These are phyloP conservation scores for Coemansia sp. DNA, from an alignment of 192 early-diverging fungal genomes.

Conservation along the genomic window DNA sequence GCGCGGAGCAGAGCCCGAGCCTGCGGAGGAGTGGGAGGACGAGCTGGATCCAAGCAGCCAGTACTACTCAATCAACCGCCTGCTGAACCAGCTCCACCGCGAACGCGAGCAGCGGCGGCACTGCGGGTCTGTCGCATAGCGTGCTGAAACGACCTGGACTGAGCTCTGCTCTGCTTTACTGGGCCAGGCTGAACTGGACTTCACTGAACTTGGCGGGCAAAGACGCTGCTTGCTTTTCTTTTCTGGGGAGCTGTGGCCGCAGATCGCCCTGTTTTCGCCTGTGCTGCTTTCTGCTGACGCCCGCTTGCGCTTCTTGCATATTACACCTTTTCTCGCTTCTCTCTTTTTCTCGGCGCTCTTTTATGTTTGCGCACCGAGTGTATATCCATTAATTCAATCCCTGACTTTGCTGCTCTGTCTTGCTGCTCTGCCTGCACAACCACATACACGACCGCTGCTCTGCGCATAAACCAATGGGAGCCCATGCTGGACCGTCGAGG, in stretches of 20 bases:
- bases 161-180: too few relatives aligned
- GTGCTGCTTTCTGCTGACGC: neutral
- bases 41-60: constrained; percentile 28
- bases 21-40: constrained; percentile 8
- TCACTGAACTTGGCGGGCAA: neutral
- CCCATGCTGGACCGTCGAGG: neutral
- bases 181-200: too few relatives aligned
- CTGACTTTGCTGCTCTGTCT: neutral
- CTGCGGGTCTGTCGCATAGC: neutral
- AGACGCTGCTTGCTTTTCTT: constrained; percentile 1
- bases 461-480: neutral
- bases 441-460: too few relatives aligned
- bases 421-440: too few relatives aligned
- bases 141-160: too few relatives aligned
- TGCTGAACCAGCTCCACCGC: constrained; percentile 42
- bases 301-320: constrained; percentile 1
- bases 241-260: neutral
- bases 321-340: neutral
- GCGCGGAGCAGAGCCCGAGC: constrained; percentile 6
- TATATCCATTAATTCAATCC: constrained; percentile 1
- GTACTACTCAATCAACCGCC: constrained; percentile 44
- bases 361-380: neutral
- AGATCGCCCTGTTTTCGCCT: neutral
- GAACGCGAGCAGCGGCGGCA: constrained; percentile 25
- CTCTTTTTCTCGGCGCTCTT: neutral